phyloP scores from a whole-genome alignment of 768 basidiomycete species.

The Leucosporidium scottii region DNA sequence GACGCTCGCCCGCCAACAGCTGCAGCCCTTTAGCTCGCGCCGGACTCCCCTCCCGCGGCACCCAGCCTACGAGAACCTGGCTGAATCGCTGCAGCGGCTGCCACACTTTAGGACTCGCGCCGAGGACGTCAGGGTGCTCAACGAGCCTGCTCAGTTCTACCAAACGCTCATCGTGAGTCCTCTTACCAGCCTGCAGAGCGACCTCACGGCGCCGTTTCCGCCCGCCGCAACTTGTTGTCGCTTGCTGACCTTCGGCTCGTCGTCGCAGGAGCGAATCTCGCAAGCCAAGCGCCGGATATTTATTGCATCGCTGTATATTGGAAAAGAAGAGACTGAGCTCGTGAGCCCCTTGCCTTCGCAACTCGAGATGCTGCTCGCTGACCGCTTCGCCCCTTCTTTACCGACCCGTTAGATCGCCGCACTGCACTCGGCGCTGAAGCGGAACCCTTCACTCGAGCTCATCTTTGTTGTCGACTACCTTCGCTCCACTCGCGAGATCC shows the following conservation, averaged over 20 bases:
- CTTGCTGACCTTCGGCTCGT: not conserved
- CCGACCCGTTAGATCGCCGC: constrained; percentile 64
- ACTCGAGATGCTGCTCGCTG: not conserved
- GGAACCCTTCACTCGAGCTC: constrained; percentile 58
- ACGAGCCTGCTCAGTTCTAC: constrained; percentile 58
- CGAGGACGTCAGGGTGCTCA: constrained; percentile 52
- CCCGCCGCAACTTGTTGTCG: not conserved
- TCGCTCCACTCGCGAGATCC: constrained; percentile 48
- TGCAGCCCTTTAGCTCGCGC: too few relatives aligned
- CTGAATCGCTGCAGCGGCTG: constrained; percentile 3
- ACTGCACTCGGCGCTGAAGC: constrained; percentile 55
- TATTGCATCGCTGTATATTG: constrained; percentile 84
- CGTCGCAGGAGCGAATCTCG: constrained; percentile 60
- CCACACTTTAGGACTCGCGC: constrained; percentile 51
- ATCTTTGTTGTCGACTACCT: constrained; percentile 66
- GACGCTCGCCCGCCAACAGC: too few relatives aligned
- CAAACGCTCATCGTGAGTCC: constrained; percentile 48
- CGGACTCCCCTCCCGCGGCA: too few relatives aligned
- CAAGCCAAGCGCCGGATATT: constrained; percentile 74
- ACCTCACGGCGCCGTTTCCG: not conserved
- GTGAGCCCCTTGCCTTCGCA: constrained; percentile 48
- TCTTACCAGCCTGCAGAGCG: not conserved
- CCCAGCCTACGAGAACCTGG: too few relatives aligned
- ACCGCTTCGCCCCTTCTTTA: constrained; percentile 4
- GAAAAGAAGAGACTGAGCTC: constrained; percentile 66